Percentiles rank a stretch among this genome's conserved stretches.
Evolutionary conservation across 495 filamentous ascomycete species (phyloP).

Genomic region (Xeromyces bisporus): DNA sequence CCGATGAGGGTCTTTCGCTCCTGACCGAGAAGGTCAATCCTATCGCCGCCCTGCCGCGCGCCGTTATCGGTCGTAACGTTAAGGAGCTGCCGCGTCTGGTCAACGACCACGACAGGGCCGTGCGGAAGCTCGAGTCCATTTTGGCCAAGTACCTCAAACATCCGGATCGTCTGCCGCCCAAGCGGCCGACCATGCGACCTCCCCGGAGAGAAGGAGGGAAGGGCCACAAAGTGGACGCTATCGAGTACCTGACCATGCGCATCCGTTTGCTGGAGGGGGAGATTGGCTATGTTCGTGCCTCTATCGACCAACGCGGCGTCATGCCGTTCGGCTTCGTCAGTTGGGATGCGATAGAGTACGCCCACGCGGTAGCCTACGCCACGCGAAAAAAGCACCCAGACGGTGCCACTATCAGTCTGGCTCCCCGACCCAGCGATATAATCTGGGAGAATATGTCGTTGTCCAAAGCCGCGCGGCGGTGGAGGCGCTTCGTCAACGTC

Average conservation of each 20-base stretch:
- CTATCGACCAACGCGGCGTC: slow-evolving; percentile 69
- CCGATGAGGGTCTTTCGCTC: slow-evolving; percentile 72
- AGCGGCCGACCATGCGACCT: slow-evolving; percentile 63
- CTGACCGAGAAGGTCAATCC: slow-evolving; percentile 62
- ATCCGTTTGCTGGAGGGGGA: slow-evolving; percentile 69
- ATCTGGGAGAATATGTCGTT: slow-evolving; percentile 90
- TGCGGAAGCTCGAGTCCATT: slow-evolving; percentile 64
- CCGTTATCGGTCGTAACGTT: slow-evolving; percentile 78
- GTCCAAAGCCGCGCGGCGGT: slow-evolving; percentile 43
- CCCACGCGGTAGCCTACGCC: slow-evolving; percentile 73
- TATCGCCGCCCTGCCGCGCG: slow-evolving; percentile 56
- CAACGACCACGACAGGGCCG: slow-evolving; percentile 63
- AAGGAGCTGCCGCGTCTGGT: slow-evolving; percentile 74
- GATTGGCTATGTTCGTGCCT: slow-evolving; percentile 65
- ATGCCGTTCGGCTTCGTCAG: slow-evolving; percentile 91
- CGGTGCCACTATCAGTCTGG: slow-evolving; percentile 60
- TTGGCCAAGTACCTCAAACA: slow-evolving; percentile 81
- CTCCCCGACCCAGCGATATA: slow-evolving; percentile 76
- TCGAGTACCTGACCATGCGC: slow-evolving; percentile 76
- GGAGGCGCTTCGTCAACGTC: slow-evolving; percentile 60
- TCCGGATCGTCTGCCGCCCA: slow-evolving; percentile 60
- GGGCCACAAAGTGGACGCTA: slow-evolving; percentile 61
- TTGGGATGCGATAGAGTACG: slow-evolving; percentile 71
- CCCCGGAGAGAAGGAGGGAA: slow-evolving; percentile 46
- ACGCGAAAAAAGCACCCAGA: slow-evolving; percentile 64